Percentiles rank a stretch among this genome's conserved stretches.
Evolutionary conservation across 2,329 filamentous ascomycete species (phyloP).

Genomic region (Chalaropsis thielavioides): DNA sequence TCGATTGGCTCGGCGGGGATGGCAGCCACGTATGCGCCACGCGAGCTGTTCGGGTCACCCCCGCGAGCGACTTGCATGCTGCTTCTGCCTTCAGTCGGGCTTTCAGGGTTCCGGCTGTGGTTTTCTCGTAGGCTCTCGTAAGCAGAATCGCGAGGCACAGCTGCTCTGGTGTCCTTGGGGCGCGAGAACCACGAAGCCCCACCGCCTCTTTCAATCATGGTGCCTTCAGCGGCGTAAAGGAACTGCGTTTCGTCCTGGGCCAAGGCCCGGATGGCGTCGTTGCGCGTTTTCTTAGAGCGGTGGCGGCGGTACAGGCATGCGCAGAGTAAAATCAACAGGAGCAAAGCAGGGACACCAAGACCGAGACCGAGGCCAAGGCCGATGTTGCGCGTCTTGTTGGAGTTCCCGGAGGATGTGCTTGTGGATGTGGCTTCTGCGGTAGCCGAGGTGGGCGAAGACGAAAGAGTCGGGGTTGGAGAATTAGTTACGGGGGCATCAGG

Average conservation of each 20-base stretch:
- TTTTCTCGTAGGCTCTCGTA: conserved; percentile 32
- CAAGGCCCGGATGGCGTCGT: conserved; percentile 35
- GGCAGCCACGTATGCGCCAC: conserved; percentile 20
- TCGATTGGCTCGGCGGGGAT: conserved; percentile 20
- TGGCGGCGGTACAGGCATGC: conserved; percentile 32
- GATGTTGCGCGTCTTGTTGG: conserved; percentile 22
- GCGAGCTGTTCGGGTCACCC: conserved; percentile 11
- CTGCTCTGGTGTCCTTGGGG: conserved; percentile 9
- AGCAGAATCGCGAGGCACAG: conserved; percentile 19
- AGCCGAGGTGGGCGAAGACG: conserved; percentile 11
- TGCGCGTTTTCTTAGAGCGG: conserved; percentile 26
- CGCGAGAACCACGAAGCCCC: conserved; percentile 24
- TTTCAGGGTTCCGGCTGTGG: conserved; percentile 24
- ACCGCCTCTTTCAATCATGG: conserved; percentile 31
- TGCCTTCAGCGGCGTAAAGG: conserved; percentile 23
- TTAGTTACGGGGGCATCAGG: conserved; percentile 1
- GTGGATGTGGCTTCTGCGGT: conserved; percentile 3
- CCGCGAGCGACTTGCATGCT: conserved; percentile 17
- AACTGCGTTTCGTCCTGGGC: conserved; percentile 37
- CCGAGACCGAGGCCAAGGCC: conserved; percentile 53
- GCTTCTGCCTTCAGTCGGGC: conserved; percentile 21
- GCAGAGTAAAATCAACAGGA: conserved; percentile 33
- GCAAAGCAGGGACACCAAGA: conserved; percentile 41
- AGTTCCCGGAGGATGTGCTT: background rate
- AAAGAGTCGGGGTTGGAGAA: background rate